phyloP scores from a whole-genome alignment of 225 moss, liverwort and hornwort genomes.

The Antitrichia curtipendula region DNA sequence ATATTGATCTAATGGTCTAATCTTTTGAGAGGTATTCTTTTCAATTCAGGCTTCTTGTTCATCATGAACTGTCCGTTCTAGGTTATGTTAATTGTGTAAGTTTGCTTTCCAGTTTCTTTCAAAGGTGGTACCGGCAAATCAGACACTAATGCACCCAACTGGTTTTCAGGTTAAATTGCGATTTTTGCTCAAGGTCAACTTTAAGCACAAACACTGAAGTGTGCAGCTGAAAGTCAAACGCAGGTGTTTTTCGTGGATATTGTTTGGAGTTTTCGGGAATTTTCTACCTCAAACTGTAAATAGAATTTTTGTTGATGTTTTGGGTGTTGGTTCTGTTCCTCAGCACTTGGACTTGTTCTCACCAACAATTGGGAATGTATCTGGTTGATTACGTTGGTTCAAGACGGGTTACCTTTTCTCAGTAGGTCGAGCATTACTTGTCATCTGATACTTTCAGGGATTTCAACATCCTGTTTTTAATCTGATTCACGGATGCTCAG shows the following conservation, averaged over 20 bases:
- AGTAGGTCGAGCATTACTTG: background rate
- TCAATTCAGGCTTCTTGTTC: background rate
- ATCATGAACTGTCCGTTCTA: background rate
- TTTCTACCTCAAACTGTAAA: background rate
- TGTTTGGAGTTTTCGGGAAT: background rate
- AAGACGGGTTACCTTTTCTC: background rate
- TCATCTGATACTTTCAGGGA: background rate
- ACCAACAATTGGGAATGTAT: background rate
- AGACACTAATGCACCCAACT: background rate
- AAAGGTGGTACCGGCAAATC: background rate
- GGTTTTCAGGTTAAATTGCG: slow-evolving; percentile 69
- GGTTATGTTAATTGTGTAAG: background rate
- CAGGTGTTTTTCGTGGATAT: background rate
- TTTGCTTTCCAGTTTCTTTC: background rate
- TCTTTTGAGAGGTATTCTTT: background rate
- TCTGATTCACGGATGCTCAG: background rate
- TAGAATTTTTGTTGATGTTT: background rate
- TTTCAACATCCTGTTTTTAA: background rate
- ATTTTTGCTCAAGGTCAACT: slow-evolving; percentile 81
- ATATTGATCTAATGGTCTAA: background rate
- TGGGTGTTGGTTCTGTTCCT: background rate
- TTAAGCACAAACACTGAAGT: slow-evolving; percentile 58
- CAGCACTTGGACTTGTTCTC: background rate
- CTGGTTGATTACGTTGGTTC: background rate
- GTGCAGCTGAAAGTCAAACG: background rate